Base-by-base conservation (phyloP, 495 filamentous ascomycete species). In the Hypoxylon trugodes region DNA sequence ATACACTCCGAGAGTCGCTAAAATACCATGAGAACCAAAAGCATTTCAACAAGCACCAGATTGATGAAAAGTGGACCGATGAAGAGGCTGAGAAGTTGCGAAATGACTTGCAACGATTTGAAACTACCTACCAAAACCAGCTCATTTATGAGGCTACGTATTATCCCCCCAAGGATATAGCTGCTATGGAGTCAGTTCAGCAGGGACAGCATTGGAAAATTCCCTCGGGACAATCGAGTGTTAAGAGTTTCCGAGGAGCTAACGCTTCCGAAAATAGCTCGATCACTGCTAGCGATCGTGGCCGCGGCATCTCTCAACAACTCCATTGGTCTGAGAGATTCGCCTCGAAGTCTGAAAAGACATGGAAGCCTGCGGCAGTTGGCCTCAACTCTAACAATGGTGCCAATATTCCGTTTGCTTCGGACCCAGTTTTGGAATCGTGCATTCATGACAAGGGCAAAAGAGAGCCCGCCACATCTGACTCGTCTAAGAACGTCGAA, bases 21-120 rank as follows among this genome's bases (percentile, higher is more conserved):
- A 81, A 79, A 47, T 76, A 76, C 40, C 70, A 79, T 33, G 76
- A 81, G 40, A 69, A 77, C 42, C 79, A 84, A 54, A 61, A 81
- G 28, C 75, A 76, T 37, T 78, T 76, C 65, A 81, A 82, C 36
- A 74, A 70, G 16, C 76, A 83, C 38, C 81, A 84, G 56, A 79
- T 83, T 51, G 79, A 84, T 51, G 80, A 79, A 36, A 75, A 72
- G 32, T 69, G 69, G 24, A 75, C 77, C 46, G 68, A 71, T 30
- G 49, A 58, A 3, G 65, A 71, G 15, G 73, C 71, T 26, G 54
- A 69, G 24, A 71, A 59, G 43, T 50, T 78, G 47, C 65, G 66
- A 50, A 58, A 69, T 10, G 65, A 72, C 33, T 76, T 82, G 22
- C 56, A 61, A 21, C 53, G 62, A 4, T 82, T 82, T 37, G 77